Evolutionary conservation across 805 yeast genomes (phyloP), one percentile per base, ranked within the genome.

Genomic region (Naumovozyma dairenensis): DNA sequence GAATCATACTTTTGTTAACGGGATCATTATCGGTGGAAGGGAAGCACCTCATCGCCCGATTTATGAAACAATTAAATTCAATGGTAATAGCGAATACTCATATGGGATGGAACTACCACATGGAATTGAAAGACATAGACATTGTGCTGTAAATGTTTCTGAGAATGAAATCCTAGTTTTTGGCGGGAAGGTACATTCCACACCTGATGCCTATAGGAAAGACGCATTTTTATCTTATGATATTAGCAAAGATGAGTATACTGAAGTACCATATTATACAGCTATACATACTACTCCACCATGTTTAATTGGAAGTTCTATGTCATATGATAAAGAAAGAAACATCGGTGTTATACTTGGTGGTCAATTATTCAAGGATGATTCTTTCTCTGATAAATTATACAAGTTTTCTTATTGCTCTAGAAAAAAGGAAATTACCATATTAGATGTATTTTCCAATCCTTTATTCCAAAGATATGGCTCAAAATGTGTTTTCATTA

Each of bases 21-120:
- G 21, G 0, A 35, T 77, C 1, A 40, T 79, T 3, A 56, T 72
- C 21, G 93, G 92, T 3, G 94, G 94, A 3, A 65, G 93, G 39
- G 56, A 67, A 2, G 65, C 74, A 1, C 93, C 94, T 0, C 66
- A 69, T 2, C 50, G 53, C 7, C 57, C 63, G 0, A 49, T 71
- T 16, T 20, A 45, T 4, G 78, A 72, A 31, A 48, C 60, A 20
- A 73, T 75, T 74, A 32, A 53, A 4, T 47, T 66, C 4, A 25
- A 37, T 7, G 25, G 22, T 2, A 22, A 32, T 3, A 27, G 32
- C 4, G 19, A 29, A 24, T 79, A 85, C 85, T 33, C 28, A 1
- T 35, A 48, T 28, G 39, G 59, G 2, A 49, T 51, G 0, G 48
- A 57, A 6, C 40, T 79, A 21, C 72, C 74, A 0, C 43, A 48